Conservation (phyloP, 352 stramenopile species). For the Globisporangium splendens region DNA sequence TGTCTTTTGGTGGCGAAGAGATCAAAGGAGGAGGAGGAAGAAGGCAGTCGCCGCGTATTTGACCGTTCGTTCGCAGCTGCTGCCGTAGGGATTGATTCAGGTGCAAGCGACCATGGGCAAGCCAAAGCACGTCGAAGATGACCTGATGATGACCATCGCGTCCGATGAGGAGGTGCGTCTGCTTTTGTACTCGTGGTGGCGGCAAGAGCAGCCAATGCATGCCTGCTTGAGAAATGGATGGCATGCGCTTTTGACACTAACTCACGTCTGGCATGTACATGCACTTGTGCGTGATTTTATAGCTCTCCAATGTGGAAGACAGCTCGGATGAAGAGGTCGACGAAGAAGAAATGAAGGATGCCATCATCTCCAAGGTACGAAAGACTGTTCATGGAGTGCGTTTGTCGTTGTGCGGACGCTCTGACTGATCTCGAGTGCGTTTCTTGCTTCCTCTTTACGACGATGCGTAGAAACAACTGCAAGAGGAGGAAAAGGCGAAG, state of each 20-base stretch:
- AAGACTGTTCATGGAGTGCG: background rate
- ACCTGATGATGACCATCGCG: conserved; percentile 88
- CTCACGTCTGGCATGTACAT: background rate
- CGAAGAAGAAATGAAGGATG: conserved; percentile 42
- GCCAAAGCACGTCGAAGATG: conserved; percentile 37
- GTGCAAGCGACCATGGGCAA: conserved; percentile 24
- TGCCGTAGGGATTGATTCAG: background rate
- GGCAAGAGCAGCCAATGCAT: too few species aligned
- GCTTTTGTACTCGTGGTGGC: background rate
- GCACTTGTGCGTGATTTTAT: background rate
- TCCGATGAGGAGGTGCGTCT: conserved; percentile 71
- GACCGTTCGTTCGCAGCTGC: background rate
- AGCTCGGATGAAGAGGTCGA: conserved; percentile 67
- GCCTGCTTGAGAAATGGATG: background rate
- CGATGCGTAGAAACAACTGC: conserved; percentile 37
- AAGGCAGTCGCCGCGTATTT: background rate
- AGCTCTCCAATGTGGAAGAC: conserved; percentile 64
- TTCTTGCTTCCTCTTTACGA: background rate
- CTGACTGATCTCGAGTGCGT: background rate
- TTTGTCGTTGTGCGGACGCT: background rate
- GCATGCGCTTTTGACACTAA: too few species aligned
- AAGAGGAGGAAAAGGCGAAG: conserved; percentile 27
- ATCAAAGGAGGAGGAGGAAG: conserved; percentile 5
- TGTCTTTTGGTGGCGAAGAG: conserved; percentile 22
- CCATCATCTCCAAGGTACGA: conserved; percentile 63